phyloP scores from a whole-genome alignment of 2,329 filamentous ascomycete genomes.

The Colletotrichum acutatum region DNA sequence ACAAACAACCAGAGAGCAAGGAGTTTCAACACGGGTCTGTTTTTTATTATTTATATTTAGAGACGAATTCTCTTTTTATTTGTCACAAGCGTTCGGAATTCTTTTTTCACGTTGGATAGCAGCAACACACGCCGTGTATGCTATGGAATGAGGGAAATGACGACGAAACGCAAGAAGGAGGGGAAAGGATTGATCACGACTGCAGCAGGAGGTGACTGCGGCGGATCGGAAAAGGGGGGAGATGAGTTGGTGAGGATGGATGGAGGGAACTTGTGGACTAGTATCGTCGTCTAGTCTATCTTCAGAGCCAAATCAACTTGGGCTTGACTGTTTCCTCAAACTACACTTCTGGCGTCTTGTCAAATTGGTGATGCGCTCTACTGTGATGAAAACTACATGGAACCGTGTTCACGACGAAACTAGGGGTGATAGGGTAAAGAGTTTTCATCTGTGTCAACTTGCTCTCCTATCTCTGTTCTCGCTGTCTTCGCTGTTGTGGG shows the following conservation, averaged over 20 bases:
- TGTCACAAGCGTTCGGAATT: not conserved
- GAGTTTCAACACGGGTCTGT: constrained; percentile 35
- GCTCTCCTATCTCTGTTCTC: not conserved
- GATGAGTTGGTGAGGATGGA: not conserved
- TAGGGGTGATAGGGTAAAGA: not conserved
- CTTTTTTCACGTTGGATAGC: constrained; percentile 7
- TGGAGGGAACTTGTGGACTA: not conserved
- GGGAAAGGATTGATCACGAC: not conserved
- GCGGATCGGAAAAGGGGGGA: not conserved
- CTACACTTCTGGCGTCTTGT: not conserved
- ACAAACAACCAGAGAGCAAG: constrained; percentile 16
- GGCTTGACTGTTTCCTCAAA: constrained; percentile 11
- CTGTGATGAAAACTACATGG: too few species aligned
- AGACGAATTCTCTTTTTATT: constrained; percentile 9
- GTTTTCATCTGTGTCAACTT: not conserved
- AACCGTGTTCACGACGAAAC: too few species aligned
- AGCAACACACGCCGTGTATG: constrained; percentile 12
- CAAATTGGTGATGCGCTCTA: not conserved
- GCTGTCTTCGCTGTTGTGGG: not conserved
- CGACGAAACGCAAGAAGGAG: constrained; percentile 5
- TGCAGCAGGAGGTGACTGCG: not conserved
- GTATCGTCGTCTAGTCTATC: constrained; percentile 1
- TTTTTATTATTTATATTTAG: not conserved
- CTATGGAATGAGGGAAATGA: constrained; percentile 14
- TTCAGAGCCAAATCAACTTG: constrained; percentile 29